Conservation (phyloP, 2,329 filamentous ascomycete genomes). For the Chaetomiaceae sp. region DNA sequence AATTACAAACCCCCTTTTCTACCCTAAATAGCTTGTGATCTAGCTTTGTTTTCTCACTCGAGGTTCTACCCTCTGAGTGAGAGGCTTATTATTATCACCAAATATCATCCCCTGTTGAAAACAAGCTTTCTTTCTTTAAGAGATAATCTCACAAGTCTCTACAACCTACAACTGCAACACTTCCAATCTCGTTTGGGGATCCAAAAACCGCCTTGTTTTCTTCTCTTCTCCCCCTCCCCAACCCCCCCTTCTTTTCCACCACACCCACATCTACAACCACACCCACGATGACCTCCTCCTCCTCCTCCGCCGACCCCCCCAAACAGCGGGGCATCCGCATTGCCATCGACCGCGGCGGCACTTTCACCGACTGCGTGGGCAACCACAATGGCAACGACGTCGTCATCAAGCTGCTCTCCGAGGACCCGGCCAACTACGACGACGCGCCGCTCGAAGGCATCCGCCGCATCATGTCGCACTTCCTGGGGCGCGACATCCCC, state of each 20-base stretch:
- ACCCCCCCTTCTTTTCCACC: background rate
- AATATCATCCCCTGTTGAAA: too few species aligned
- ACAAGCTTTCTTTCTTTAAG: too few species aligned
- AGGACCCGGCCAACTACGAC: conserved; percentile 83
- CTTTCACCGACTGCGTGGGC: conserved; percentile 89
- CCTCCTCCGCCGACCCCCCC: background rate
- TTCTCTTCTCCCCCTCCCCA: too few species aligned
- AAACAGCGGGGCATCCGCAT: conserved; percentile 61
- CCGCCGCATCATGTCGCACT: conserved; percentile 75
- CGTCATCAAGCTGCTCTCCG: conserved; percentile 63
- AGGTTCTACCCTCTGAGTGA: too few species aligned
- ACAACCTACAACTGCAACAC: too few species aligned
- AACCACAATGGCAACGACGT: conserved; percentile 52
- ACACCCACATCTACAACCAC: background rate
- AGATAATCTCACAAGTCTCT: too few species aligned
- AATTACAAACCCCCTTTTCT: too few species aligned
- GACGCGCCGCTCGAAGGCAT: conserved; percentile 92
- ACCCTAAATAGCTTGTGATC: too few species aligned
- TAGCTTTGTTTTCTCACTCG: too few species aligned
- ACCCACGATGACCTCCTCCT: background rate
- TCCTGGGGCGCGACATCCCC: conserved; percentile 70
- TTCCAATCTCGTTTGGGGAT: too few species aligned
- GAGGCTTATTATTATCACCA: too few species aligned
- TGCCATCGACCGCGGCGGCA: conserved; percentile 76
- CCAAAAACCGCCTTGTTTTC: too few species aligned